Conservation (phyloP, 352 stramenopile species). For the Plasmopara viticola region DNA sequence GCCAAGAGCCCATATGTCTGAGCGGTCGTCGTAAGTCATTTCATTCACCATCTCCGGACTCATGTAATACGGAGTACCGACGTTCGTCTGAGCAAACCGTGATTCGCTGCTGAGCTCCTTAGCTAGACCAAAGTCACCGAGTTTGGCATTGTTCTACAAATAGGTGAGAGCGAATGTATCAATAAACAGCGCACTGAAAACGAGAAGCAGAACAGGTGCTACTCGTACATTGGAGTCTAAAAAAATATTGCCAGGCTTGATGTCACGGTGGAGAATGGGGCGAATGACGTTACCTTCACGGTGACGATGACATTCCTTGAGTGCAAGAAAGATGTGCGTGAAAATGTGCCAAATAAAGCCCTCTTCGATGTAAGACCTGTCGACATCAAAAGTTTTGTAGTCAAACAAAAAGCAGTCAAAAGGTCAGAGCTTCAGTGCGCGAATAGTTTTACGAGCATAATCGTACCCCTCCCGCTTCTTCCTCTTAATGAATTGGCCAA, state of each 20-base stretch:
- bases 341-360: slow-evolving; percentile 92
- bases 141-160: slow-evolving; percentile 84
- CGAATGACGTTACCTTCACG: slow-evolving; percentile 72
- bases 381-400: not conserved
- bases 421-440: not conserved
- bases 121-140: slow-evolving; percentile 88
- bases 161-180: slow-evolving; percentile 3
- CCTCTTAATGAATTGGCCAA: slow-evolving; percentile 88
- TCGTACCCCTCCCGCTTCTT: slow-evolving; percentile 82
- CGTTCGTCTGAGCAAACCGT: slow-evolving; percentile 87
- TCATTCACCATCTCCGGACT: slow-evolving; percentile 90
- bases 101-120: slow-evolving; percentile 89
- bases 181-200: not conserved
- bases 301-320: slow-evolving; percentile 88
- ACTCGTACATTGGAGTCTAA: slow-evolving; percentile 78
- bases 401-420: slow-evolving; percentile 1
- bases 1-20: slow-evolving; percentile 88
- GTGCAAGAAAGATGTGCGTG: slow-evolving; percentile 87
- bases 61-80: slow-evolving; percentile 93
- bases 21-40: slow-evolving; percentile 90
- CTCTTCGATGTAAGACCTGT: slow-evolving; percentile 87
- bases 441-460: slow-evolving; percentile 1
- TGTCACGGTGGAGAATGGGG: slow-evolving; percentile 87
- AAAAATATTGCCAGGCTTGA: slow-evolving; percentile 92
- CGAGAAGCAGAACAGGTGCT: slow-evolving; percentile 4